A percentile compares a stretch with the other conserved stretches of the same genome.
These are phyloP conservation scores for Aspergillus neoniger DNA, from an alignment of 2,329 filamentous ascomycete species.

Conservation along the genomic window DNA sequence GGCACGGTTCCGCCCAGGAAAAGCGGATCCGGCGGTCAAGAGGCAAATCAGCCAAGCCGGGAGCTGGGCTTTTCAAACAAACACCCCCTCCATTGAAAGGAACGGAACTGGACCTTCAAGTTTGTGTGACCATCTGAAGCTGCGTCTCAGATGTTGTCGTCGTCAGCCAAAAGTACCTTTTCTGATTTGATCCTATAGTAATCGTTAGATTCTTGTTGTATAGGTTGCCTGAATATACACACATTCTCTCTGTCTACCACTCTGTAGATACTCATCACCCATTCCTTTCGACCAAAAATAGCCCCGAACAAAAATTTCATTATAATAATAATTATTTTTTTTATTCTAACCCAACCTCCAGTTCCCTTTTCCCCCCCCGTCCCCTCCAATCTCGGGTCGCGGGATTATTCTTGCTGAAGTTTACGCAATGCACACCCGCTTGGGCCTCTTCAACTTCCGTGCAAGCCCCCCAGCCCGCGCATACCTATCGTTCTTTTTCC, in stretches of 20 bases:
- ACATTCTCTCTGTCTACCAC: not conserved
- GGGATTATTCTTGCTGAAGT: constrained; percentile 6
- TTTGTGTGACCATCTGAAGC: not conserved
- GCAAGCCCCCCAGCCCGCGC: not conserved
- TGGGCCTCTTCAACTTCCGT: constrained; percentile 11
- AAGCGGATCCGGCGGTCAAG: constrained; percentile 12
- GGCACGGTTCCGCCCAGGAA: constrained; percentile 6
- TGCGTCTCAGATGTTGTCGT: not conserved
- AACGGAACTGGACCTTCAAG: not conserved
- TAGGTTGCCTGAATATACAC: not conserved
- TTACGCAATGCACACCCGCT: constrained; percentile 19
- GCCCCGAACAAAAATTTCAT: not conserved
- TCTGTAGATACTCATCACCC: not conserved
- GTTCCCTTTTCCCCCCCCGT: not conserved
- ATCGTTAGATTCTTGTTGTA: no score
- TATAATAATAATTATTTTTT: not conserved
- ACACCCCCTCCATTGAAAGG: not conserved
- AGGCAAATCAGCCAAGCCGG: constrained; percentile 8
- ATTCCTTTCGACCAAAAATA: constrained; percentile 1
- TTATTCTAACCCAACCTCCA: not conserved
- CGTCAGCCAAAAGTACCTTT: constrained; percentile 1
- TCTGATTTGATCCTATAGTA: not conserved
- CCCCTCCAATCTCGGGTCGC: constrained; percentile 1
- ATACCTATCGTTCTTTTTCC: not conserved
- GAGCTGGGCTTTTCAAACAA: not conserved